Percentiles rank a stretch among this genome's conserved stretches.
phyloP scores from a whole-genome alignment of 1,139 yeast genomes.

The Trichomonascaceae sp. region DNA sequence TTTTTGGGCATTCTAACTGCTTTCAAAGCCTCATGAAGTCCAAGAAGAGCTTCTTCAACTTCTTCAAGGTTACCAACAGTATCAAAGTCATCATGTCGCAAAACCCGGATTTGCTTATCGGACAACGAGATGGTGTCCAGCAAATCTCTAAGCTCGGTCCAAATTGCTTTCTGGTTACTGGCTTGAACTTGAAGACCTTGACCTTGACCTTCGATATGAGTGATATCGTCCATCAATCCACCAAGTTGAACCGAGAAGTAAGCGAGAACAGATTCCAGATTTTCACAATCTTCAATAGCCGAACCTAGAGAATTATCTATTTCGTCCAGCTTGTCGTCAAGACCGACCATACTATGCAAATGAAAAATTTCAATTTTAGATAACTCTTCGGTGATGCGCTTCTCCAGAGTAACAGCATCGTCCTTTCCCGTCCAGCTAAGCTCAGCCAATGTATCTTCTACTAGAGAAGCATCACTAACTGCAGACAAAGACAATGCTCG shows the following conservation, averaged over 20 bases:
- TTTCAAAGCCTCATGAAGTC: conserved; percentile 54
- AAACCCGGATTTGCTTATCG: conserved; percentile 44
- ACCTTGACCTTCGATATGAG: conserved; percentile 66
- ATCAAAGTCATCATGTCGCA: conserved; percentile 47
- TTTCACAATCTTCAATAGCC: conserved; percentile 59
- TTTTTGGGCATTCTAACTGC: conserved; percentile 19
- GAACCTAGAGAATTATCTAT: conserved; percentile 39
- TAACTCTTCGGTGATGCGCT: conserved; percentile 50
- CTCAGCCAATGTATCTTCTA: conserved; percentile 69
- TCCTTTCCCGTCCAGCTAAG: conserved; percentile 68
- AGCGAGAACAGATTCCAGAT: conserved; percentile 50
- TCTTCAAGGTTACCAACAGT: conserved; percentile 39
- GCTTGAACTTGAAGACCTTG: conserved; percentile 81
- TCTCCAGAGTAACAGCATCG: conserved; percentile 51
- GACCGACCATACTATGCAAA: conserved; percentile 43
- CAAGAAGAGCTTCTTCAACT: conserved; percentile 56
- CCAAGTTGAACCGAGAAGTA: conserved; percentile 54
- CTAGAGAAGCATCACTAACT: conserved; percentile 23
- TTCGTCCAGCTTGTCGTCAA: conserved; percentile 40
- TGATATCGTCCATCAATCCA: conserved; percentile 60
- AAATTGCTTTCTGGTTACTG: conserved; percentile 68
- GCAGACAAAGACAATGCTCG: conserved; percentile 17
- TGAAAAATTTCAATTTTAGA: conserved; percentile 45
- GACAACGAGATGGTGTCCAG: conserved; percentile 64
- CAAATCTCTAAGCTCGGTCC: conserved; percentile 62